Conservation (phyloP, 176 grass and related monocot species). For the Puccinellia tenuiflora region DNA sequence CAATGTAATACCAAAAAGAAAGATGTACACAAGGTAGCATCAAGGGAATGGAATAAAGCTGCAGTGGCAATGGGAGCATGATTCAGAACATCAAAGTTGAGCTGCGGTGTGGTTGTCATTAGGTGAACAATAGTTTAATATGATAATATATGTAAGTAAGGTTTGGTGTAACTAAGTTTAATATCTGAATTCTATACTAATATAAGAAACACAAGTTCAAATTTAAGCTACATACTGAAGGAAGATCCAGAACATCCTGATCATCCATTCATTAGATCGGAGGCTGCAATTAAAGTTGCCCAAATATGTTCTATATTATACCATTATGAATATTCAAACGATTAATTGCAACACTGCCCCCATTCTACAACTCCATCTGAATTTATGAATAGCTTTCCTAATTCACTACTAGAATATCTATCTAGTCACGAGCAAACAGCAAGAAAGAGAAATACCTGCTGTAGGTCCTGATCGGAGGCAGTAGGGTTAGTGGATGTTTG, state of each 20-base stretch:
- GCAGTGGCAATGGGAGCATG: not conserved
- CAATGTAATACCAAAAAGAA: not conserved
- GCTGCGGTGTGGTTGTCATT: not conserved
- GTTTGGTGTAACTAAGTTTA: not conserved
- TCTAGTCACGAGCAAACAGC: conserved; percentile 10
- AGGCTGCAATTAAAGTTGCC: not conserved
- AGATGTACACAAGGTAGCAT: not conserved
- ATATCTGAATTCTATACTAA: not conserved
- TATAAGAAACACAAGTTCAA: not conserved
- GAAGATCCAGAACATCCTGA: not conserved
- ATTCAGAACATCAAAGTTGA: conserved; percentile 13
- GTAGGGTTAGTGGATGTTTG: conserved; percentile 85
- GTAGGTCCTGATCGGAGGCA: conserved; percentile 84
- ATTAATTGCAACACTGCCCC: not conserved
- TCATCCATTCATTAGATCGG: not conserved
- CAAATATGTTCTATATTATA: not conserved
- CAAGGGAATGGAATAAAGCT: not conserved
- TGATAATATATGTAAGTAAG: conserved; percentile 7
- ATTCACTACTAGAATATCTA: not conserved
- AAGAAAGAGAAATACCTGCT: conserved; percentile 58
- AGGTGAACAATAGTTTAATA: not conserved
- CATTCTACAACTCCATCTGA: not conserved
- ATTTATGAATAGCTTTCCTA: not conserved
- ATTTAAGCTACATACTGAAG: not conserved
- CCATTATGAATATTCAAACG: not conserved